Percentiles rank a stretch among this genome's conserved stretches.
Conservation (phyloP, 1,139 yeast species). For the Magnusiomyces paraingens region DNA sequence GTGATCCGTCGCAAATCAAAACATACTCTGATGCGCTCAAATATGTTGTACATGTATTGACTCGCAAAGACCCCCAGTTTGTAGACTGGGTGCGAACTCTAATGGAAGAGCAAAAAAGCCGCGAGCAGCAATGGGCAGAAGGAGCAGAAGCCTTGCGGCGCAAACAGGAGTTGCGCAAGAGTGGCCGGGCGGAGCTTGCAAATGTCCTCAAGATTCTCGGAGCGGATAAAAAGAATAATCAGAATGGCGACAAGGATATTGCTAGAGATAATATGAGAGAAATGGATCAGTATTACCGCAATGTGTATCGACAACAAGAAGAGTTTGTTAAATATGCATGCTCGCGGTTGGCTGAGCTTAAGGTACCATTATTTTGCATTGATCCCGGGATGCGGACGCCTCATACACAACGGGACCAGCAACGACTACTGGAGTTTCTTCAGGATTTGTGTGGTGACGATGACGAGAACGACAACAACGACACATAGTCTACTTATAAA, state of each 20-base stretch:
- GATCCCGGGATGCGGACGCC: constrained; percentile 2
- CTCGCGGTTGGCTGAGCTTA: constrained; percentile 20
- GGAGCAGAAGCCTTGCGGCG: constrained; percentile 18
- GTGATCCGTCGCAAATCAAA: constrained; percentile 22
- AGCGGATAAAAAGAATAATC: neutral
- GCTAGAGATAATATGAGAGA: constrained; percentile 12
- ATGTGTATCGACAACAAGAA: constrained; percentile 19
- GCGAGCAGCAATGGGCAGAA: constrained; percentile 22
- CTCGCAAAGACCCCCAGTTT: constrained; percentile 17
- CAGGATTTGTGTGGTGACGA: constrained; percentile 17
- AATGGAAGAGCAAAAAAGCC: constrained; percentile 23
- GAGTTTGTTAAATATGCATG: constrained; percentile 18
- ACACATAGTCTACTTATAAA: neutral
- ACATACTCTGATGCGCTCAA: constrained; percentile 23
- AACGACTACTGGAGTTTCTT: constrained; percentile 21
- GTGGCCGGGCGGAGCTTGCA: constrained; percentile 20
- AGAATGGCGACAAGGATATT: neutral
- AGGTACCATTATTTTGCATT: constrained; percentile 26
- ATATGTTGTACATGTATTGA: constrained; percentile 22
- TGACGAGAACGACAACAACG: neutral
- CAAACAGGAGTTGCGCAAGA: constrained; percentile 15
- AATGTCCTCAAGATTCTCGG: neutral
- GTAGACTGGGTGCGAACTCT: constrained; percentile 19
- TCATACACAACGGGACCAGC: constrained; percentile 15
- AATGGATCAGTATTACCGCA: constrained; percentile 19